These are phyloP conservation scores for Fusarium annulatum DNA, from an alignment of 2,329 filamentous ascomycete species.

Conservation along the genomic window DNA sequence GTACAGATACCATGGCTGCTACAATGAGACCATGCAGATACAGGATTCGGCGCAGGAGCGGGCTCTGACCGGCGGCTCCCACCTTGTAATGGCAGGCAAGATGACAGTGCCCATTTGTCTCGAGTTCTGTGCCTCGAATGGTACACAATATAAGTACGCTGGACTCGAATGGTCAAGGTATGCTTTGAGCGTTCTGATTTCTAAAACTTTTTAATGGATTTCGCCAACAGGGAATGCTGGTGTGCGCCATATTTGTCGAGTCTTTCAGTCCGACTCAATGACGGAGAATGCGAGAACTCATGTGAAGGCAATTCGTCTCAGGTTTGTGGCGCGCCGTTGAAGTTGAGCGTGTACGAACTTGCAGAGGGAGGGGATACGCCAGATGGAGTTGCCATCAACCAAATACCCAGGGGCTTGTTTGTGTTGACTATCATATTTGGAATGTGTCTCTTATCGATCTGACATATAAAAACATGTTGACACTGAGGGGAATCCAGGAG, in stretches of 20 bases:
- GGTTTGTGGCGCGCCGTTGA: slow-evolving; percentile 65
- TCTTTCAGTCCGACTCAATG: slow-evolving; percentile 59
- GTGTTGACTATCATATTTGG: not conserved
- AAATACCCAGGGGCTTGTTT: not conserved
- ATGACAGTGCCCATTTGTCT: slow-evolving; percentile 66
- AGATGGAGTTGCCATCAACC: not conserved
- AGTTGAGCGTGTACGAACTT: slow-evolving; percentile 58
- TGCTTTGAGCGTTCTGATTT: slow-evolving; percentile 17
- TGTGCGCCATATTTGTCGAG: slow-evolving; percentile 63
- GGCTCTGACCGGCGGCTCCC: slow-evolving; percentile 59
- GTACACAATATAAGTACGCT: slow-evolving; percentile 59
- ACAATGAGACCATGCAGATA: slow-evolving; percentile 65
- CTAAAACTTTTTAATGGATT: not conserved
- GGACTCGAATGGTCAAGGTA: slow-evolving; percentile 65
- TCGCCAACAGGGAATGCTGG: slow-evolving; percentile 65
- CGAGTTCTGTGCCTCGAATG: slow-evolving; percentile 58
- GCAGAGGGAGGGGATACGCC: slow-evolving; percentile 20
- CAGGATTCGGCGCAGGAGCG: slow-evolving; percentile 54
- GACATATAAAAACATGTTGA: not conserved
- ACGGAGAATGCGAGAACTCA: slow-evolving; percentile 60
- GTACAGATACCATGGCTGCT: slow-evolving; percentile 68
- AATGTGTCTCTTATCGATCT: slow-evolving; percentile 4
- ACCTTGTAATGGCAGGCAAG: slow-evolving; percentile 53
- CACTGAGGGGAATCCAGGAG: too few relatives aligned
- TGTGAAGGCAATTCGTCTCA: slow-evolving; percentile 65